Conservation (phyloP, 1,284 basidiomycete genomes). For the Microbotryomycetes sp. region DNA sequence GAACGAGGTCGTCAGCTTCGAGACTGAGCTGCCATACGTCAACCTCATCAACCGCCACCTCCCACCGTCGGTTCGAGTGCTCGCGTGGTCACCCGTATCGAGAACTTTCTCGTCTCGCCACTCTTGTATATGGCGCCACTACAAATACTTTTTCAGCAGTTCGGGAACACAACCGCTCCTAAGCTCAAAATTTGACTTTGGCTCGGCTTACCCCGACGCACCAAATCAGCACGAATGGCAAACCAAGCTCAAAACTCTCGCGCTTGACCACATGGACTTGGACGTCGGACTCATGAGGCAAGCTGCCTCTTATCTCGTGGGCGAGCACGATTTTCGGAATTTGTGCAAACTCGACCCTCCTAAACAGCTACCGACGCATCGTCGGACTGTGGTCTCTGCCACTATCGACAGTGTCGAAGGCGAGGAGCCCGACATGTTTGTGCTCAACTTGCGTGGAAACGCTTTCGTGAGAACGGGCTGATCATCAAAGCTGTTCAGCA, state of each 20-base stretch:
- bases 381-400: constrained; percentile 57
- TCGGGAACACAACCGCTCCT: constrained; percentile 11
- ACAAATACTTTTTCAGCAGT: constrained; percentile 87
- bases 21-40: constrained; percentile 66
- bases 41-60: constrained; percentile 81
- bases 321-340: constrained; percentile 94
- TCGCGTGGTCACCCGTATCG: constrained; percentile 90
- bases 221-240: constrained; percentile 13
- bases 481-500: constrained; percentile 42
- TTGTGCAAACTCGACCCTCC: constrained; percentile 88
- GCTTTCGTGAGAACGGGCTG: constrained; percentile 35
- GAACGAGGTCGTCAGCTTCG: neutral
- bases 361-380: constrained; percentile 82
- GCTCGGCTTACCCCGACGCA: constrained; percentile 14
- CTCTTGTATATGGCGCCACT: constrained; percentile 79
- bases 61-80: constrained; percentile 79
- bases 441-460: constrained; percentile 26
- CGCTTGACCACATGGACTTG: constrained; percentile 49
- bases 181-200: constrained; percentile 21
- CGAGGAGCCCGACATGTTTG: constrained; percentile 27
- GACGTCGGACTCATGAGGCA: constrained; percentile 69
- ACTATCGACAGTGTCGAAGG: constrained; percentile 47
- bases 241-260: constrained; percentile 27
- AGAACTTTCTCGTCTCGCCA: constrained; percentile 78
- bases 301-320: constrained; percentile 65